phyloP scores from a whole-genome alignment of 2,329 filamentous ascomycete genomes.

The Ceratocystis variospora region DNA sequence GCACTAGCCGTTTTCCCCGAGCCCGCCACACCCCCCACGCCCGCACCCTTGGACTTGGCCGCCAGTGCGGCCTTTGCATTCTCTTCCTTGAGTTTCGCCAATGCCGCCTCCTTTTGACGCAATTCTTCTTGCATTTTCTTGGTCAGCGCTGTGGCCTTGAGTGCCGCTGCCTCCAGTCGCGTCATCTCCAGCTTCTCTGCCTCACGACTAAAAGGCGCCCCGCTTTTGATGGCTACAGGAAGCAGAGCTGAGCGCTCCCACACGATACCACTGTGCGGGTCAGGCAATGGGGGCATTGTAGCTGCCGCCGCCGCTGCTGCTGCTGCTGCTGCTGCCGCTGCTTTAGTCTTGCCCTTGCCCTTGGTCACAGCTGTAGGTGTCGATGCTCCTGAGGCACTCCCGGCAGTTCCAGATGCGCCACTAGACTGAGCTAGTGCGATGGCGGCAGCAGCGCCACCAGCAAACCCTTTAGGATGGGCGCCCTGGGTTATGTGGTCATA shows the following conservation, averaged over 20 bases:
- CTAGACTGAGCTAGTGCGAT: slow-evolving; percentile 12
- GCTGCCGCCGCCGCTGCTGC: slow-evolving; percentile 24
- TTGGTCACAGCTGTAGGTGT: slow-evolving; percentile 29
- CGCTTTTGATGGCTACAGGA: slow-evolving; percentile 50
- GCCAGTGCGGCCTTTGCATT: slow-evolving; percentile 35
- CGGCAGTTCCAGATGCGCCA: slow-evolving; percentile 4
- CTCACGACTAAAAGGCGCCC: slow-evolving; percentile 59
- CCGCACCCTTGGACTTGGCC: slow-evolving; percentile 21
- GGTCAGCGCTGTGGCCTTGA: slow-evolving; percentile 47
- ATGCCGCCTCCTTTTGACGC: slow-evolving; percentile 48
- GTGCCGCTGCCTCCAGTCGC: slow-evolving; percentile 48
- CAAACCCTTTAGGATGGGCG: slow-evolving; percentile 39
- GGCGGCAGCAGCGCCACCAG: slow-evolving; percentile 20
- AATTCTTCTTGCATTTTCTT: slow-evolving; percentile 46
- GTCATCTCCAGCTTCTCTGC: slow-evolving; percentile 52
- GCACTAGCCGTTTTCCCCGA: not conserved
- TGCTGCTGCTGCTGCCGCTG: slow-evolving; percentile 21
- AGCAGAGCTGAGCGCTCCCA: slow-evolving; percentile 62
- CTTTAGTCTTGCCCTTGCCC: slow-evolving; percentile 35
- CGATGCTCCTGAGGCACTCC: slow-evolving; percentile 20
- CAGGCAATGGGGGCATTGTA: slow-evolving; percentile 29
- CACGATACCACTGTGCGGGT: slow-evolving; percentile 35
- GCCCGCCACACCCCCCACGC: not conserved
- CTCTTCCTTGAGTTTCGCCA: slow-evolving; percentile 47
- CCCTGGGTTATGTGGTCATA: slow-evolving; percentile 74